Evolutionary conservation across 805 yeast species (phyloP), one percentile per base, ranked within the genome.

Genomic region (Saccharomycopsis selenospora): DNA sequence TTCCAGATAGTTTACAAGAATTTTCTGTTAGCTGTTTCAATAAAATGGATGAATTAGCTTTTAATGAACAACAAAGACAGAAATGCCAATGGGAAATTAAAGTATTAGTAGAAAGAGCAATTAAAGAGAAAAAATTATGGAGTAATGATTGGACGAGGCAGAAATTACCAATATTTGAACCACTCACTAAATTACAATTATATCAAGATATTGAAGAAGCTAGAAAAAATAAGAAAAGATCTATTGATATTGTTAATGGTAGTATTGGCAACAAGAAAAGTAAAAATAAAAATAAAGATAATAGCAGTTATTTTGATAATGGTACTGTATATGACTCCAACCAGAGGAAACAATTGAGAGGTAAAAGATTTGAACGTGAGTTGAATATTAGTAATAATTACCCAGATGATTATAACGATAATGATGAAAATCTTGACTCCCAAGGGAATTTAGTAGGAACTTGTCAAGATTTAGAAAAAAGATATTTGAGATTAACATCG

Each of bases 401-500:
- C n/a, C n/a, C n/a, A n/a, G n/a, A n/a, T n/a, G n/a, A n/a, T n/a
- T n/a, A n/a, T n/a, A n/a, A n/a, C n/a, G 43, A 36, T 33, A 14
- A 54, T 45, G 10, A 40, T 38, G 26, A 41, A 17, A 40, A 24
- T 13, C 13, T 23, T 6, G 26, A 20, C 3, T 22, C 18, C 14
- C 40, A 45, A n/a, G 40, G 56, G 23, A 61, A 63, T 4, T 48
- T 80, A 3, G 69, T 83, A 8, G 99, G 99, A 0, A 71, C 76
- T 1, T 74, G 84, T 58, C 71, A 72, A 46, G 69, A 61, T 1
- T 61, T 91, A 22, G 96, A 89, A 56, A 93, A 91, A 63, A 69
- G 77, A 40, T 91, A 89, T 61, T 66, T 88, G 22, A 73, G 98
- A 52, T 67, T 93, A 51, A 93, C 99, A 0, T 85, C 96, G 1